A percentile compares a stretch with the other conserved stretches of the same genome.
Conservation (phyloP, 2,329 filamentous ascomycete genomes). For the Xylaria sp. region DNA sequence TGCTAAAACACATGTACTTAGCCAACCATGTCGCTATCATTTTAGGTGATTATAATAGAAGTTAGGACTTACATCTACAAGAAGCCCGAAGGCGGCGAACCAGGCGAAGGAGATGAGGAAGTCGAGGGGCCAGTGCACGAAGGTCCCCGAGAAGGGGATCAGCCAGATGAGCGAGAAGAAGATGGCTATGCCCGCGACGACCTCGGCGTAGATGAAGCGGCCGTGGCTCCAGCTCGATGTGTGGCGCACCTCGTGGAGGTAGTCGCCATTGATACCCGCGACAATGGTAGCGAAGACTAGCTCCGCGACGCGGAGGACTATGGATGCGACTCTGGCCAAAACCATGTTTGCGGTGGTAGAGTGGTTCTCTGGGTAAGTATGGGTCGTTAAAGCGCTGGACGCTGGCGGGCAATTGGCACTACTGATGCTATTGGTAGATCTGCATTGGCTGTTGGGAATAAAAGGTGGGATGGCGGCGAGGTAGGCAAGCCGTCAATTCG, state of each 20-base stretch:
- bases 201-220: conserved; percentile 80
- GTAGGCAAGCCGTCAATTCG: conserved; percentile 10
- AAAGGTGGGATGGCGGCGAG: background rate
- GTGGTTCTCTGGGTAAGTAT: background rate
- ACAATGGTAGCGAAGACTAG: conserved; percentile 78
- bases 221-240: conserved; percentile 65
- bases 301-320: conserved; percentile 69
- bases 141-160: conserved; percentile 74
- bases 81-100: conserved; percentile 75
- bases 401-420: conserved; percentile 8
- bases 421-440: conserved; percentile 3
- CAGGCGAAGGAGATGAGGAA: conserved; percentile 74
- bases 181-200: conserved; percentile 75
- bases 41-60: background rate
- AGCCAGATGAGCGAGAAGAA: conserved; percentile 77
- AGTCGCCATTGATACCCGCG: conserved; percentile 74
- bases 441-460: conserved; percentile 1
- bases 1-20: conserved; percentile 11
- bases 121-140: conserved; percentile 78
- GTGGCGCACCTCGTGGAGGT: conserved; percentile 64
- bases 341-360: conserved; percentile 55
- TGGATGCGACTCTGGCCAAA: conserved; percentile 64
- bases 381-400: background rate
- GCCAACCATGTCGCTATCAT: conserved; percentile 4
- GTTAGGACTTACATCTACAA: conserved; percentile 66